Conservation (phyloP, 306 rosid species). For the Geum urbanum region DNA sequence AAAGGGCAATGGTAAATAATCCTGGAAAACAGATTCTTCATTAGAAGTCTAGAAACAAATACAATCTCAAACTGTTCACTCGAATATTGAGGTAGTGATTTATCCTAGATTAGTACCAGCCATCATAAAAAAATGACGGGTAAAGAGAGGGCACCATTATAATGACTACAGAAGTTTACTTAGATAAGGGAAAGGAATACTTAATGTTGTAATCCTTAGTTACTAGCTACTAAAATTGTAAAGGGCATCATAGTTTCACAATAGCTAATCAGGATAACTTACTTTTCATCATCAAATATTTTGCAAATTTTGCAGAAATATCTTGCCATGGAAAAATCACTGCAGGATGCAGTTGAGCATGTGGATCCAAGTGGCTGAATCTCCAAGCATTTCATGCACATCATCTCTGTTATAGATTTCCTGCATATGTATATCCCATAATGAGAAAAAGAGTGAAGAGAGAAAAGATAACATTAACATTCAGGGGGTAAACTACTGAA, state of each 20-base stretch:
- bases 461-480: slow-evolving; percentile 10
- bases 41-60: slow-evolving; percentile 33
- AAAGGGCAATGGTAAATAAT: slow-evolving; percentile 93
- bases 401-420: slow-evolving; percentile 75
- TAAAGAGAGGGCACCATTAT: not conserved
- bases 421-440: slow-evolving; percentile 43
- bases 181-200: not conserved
- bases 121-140: not conserved
- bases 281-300: slow-evolving; percentile 83
- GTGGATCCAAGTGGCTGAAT: slow-evolving; percentile 65
- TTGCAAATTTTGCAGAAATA: slow-evolving; percentile 87
- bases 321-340: slow-evolving; percentile 72
- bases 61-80: not conserved
- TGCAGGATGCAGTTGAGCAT: slow-evolving; percentile 69
- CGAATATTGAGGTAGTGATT: not conserved
- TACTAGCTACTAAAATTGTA: not conserved
- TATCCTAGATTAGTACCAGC: not conserved
- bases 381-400: slow-evolving; percentile 92
- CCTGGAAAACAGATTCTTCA: slow-evolving; percentile 46
- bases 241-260: not conserved
- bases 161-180: not conserved
- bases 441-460: slow-evolving; percentile 18
- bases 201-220: not conserved
- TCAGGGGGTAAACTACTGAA: not conserved
- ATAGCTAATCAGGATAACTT: slow-evolving; percentile 17